These are phyloP conservation scores for Solanum corneliomulleri DNA, from an alignment of 257 asterid genomes.

Conservation along the genomic window DNA sequence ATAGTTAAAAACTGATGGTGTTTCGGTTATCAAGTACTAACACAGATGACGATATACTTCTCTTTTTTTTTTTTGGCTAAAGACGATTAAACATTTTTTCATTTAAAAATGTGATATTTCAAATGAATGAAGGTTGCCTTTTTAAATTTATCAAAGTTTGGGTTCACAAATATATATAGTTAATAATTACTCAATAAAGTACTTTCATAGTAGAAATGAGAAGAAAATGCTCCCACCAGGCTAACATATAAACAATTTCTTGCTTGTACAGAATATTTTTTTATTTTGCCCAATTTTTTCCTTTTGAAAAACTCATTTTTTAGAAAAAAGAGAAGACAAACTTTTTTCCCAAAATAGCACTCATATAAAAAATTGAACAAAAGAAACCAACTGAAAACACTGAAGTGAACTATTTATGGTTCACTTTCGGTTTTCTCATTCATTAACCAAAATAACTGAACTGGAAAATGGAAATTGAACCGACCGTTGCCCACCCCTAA, in stretches of 20 bases:
- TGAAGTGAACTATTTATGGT: neutral
- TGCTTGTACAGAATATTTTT: neutral
- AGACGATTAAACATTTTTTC: neutral
- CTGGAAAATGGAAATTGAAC: neutral
- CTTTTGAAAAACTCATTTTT: neutral
- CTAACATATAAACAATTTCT: neutral
- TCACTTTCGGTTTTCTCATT: neutral
- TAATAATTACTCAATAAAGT: neutral
- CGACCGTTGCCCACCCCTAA: neutral
- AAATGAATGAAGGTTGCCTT: neutral
- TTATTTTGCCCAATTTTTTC: neutral
- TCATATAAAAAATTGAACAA: neutral
- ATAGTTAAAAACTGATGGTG: neutral
- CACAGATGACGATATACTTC: neutral
- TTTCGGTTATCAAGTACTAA: neutral
- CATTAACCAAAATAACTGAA: neutral
- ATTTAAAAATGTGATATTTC: neutral
- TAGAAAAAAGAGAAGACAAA: neutral
- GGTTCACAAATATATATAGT: neutral
- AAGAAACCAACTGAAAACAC: neutral
- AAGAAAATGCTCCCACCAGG: neutral
- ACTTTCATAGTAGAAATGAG: neutral
- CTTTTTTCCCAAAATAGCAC: neutral
- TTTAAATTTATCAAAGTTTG: neutral
- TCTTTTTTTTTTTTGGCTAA: neutral